Evolutionary conservation across 2,329 filamentous ascomycete species (phyloP).

Genomic region (Aspergillus sp.): DNA sequence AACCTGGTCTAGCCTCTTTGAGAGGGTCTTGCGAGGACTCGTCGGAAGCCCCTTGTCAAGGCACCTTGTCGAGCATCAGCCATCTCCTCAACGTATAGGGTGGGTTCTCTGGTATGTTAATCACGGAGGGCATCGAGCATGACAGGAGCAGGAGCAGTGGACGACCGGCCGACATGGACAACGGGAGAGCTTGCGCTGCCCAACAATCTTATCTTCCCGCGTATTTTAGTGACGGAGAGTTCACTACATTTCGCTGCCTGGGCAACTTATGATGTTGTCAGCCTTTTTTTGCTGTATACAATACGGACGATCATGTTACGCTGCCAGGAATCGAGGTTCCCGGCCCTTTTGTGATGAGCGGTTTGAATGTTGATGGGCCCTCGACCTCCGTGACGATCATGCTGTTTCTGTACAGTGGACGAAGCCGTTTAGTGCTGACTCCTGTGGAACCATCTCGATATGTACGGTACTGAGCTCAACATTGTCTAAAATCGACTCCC

Average conservation of each 20-base stretch:
- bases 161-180: slow-evolving; percentile 6
- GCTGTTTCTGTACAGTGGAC: too few relatives aligned
- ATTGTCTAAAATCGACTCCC: too few relatives aligned
- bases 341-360: not conserved
- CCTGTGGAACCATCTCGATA: too few relatives aligned
- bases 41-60: too few relatives aligned
- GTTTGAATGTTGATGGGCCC: not conserved
- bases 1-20: too few relatives aligned
- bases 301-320: slow-evolving; percentile 1
- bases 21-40: too few relatives aligned
- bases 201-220: not conserved
- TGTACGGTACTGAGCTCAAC: too few relatives aligned
- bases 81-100: slow-evolving; percentile 17
- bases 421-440: too few relatives aligned
- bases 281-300: not conserved
- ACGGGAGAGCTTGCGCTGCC: not conserved
- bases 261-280: not conserved
- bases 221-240: not conserved
- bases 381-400: too few relatives aligned
- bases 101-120: slow-evolving; percentile 26
- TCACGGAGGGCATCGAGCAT: slow-evolving; percentile 29
- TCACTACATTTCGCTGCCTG: slow-evolving; percentile 1
- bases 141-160: slow-evolving; percentile 21
- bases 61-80: too few relatives aligned
- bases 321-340: slow-evolving; percentile 1